Percentiles rank a stretch among this genome's conserved stretches.
Evolutionary conservation across 2,329 filamentous ascomycete species (phyloP).

Genomic region (Xylaria hypoxylon): DNA sequence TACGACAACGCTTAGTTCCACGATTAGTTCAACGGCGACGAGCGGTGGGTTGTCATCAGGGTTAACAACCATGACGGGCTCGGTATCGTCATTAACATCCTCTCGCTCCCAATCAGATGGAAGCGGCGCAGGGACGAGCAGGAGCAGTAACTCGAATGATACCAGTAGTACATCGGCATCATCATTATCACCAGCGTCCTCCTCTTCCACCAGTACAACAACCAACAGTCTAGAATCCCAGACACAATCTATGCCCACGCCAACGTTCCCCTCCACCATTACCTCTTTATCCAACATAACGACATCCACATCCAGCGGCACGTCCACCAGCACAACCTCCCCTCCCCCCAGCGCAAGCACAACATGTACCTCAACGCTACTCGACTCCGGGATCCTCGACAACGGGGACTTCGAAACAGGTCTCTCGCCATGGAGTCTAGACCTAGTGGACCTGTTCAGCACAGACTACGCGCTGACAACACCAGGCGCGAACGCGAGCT

Average conservation of each 20-base stretch:
- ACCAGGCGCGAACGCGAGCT: conserved; percentile 43
- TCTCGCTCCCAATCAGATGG: neutral
- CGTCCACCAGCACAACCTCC: neutral
- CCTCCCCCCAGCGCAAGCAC: conserved; percentile 3
- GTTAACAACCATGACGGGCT: conserved; percentile 8
- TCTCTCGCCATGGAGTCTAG: conserved; percentile 46
- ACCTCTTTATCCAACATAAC: conserved; percentile 7
- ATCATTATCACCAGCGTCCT: neutral
- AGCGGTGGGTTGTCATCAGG: neutral
- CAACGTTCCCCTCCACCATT: neutral
- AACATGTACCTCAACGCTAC: conserved; percentile 20
- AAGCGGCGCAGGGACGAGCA: conserved; percentile 18
- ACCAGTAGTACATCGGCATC: conserved; percentile 4
- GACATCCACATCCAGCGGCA: conserved; percentile 3
- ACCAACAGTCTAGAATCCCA: conserved; percentile 1
- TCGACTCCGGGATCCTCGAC: conserved; percentile 38
- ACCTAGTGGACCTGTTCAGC: conserved; percentile 46
- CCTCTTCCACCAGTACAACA: neutral
- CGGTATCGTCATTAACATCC: neutral
- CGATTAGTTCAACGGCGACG: neutral
- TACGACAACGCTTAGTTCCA: conserved; percentile 13
- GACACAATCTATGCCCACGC: neutral
- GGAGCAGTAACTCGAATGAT: neutral
- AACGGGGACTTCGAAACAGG: conserved; percentile 48
- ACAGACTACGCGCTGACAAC: conserved; percentile 41